A percentile compares a stretch with the other conserved stretches of the same genome.
Conservation (phyloP, 805 yeast genomes). For the Schwanniomyces sp. region DNA sequence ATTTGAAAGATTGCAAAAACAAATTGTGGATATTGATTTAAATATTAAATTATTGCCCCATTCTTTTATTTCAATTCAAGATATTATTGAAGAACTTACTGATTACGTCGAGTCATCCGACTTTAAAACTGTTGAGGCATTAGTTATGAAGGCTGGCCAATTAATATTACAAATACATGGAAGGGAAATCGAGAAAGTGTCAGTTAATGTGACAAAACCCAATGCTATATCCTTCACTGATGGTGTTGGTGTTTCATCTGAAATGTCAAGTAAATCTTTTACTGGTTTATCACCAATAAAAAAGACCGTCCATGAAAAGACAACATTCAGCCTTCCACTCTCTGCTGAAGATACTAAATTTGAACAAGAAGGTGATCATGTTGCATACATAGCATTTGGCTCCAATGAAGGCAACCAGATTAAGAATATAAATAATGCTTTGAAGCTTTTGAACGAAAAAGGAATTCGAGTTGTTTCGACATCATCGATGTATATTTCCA, state of each 20-base stretch:
- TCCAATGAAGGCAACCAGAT: slow-evolving; percentile 79
- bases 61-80: slow-evolving; percentile 38
- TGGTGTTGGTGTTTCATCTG: slow-evolving; percentile 85
- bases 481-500: slow-evolving; percentile 81
- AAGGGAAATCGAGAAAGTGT: slow-evolving; percentile 32
- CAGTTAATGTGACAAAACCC: slow-evolving; percentile 76
- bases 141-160: slow-evolving; percentile 72
- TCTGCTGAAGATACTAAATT: slow-evolving; percentile 10
- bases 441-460: slow-evolving; percentile 43
- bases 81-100: slow-evolving; percentile 48
- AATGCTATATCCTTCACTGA: slow-evolving; percentile 84
- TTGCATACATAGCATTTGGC: slow-evolving; percentile 83
- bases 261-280: slow-evolving; percentile 46
- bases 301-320: not conserved
- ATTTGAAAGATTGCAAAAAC: slow-evolving; percentile 81
- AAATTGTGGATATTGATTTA: slow-evolving; percentile 68
- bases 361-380: slow-evolving; percentile 31
- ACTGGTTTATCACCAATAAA: slow-evolving; percentile 19
- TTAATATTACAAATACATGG: slow-evolving; percentile 45
- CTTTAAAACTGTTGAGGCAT: slow-evolving; percentile 91
- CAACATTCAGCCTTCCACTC: slow-evolving; percentile 34
- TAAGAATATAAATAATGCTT: slow-evolving; percentile 56
- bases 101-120: slow-evolving; percentile 71
- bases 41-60: slow-evolving; percentile 22
- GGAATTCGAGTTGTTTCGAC: slow-evolving; percentile 53